Base-by-base conservation (phyloP, 2,329 filamentous ascomycete species). In the Fusarium torreyae region DNA sequence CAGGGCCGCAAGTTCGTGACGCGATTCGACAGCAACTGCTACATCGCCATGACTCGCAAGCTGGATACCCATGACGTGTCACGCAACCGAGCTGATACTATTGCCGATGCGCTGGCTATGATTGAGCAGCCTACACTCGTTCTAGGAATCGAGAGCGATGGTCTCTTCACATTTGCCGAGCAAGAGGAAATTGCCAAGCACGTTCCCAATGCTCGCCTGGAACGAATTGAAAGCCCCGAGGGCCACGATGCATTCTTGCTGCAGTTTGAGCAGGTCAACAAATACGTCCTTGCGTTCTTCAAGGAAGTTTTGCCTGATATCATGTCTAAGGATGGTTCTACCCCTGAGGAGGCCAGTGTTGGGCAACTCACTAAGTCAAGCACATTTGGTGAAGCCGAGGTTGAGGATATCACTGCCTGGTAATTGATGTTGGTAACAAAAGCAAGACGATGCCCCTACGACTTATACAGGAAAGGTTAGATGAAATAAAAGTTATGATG, bases 1-100 rank as follows among this genome's bases (percentile, higher is more conserved):
- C 96, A 99, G 81, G 95, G 94, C 57, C 88, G 91, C 74, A 99
- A 99, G 80, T 99, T 99, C 75, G 96, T 98, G 74, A 94, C 93
- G 79, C 92, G 96, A 11, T 99, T 98, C 79, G 96, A 99, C 80
- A 93, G 94, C 75, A 99, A 99, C 80, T 99, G 96, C 83, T 99
- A 99, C 83, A 98, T 99, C 73, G 94, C 96, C 71, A 98, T 99
- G 80, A 98, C 96, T 6, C 92, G 96, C 75, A 99, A 99, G 81
- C 88, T 99, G 17, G 96, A 99, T 78, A 98, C 96, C 0, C 96
- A 99, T 80, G 96, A 99, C 78, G 89, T 99, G 26, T 97, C 94
- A 15, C 89, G 94, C 42, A 88, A 91, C 76, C 91, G 95, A 7
- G 82, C 89, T n/a, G 73, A 82, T 40, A 84, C 87, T 26, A 89